phyloP scores from a whole-genome alignment of 331 rosid genomes.

The Phaseolus coccineus region DNA sequence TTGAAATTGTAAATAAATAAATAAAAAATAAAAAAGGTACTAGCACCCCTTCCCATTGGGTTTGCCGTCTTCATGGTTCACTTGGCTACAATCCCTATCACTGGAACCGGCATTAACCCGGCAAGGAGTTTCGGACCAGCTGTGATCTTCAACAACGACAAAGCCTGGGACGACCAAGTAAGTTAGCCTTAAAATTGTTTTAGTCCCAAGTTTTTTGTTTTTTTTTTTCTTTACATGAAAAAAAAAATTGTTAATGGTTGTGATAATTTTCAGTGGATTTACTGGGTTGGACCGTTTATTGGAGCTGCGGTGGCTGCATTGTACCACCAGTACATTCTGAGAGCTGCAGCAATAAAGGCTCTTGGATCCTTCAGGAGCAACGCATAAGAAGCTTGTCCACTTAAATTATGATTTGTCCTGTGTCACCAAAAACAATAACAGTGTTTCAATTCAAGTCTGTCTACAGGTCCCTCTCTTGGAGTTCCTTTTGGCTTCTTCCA shows the following conservation, averaged over 20 bases:
- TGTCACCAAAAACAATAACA: slow-evolving; percentile 48
- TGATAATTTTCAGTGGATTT: slow-evolving; percentile 71
- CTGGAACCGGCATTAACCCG: slow-evolving; percentile 96
- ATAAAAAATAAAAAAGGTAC: slow-evolving; percentile 51
- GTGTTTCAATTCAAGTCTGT: slow-evolving; percentile 42
- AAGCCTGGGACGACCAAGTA: slow-evolving; percentile 93
- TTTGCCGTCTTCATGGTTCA: slow-evolving; percentile 99
- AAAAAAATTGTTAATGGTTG: background rate
- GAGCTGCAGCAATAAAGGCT: slow-evolving; percentile 89
- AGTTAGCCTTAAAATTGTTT: background rate
- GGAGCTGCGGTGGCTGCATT: slow-evolving; percentile 91
- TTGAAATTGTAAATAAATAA: no score
- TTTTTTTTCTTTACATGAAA: background rate
- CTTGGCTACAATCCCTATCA: slow-evolving; percentile 91
- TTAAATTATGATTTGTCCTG: background rate
- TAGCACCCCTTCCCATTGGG: slow-evolving; percentile 99
- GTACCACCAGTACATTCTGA: slow-evolving; percentile 80
- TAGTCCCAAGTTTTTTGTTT: background rate
- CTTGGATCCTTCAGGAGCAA: slow-evolving; percentile 99
- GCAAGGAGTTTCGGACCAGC: slow-evolving; percentile 98
- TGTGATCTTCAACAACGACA: slow-evolving; percentile 72
- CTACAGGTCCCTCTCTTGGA: slow-evolving; percentile 35
- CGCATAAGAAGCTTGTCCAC: slow-evolving; percentile 45
- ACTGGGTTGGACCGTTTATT: slow-evolving; percentile 93
- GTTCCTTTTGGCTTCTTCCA: background rate